A percentile compares a stretch with the other conserved stretches of the same genome.
These are phyloP conservation scores for Blastobotrys elegans DNA, from an alignment of 1,139 yeast species.

Conservation along the genomic window DNA sequence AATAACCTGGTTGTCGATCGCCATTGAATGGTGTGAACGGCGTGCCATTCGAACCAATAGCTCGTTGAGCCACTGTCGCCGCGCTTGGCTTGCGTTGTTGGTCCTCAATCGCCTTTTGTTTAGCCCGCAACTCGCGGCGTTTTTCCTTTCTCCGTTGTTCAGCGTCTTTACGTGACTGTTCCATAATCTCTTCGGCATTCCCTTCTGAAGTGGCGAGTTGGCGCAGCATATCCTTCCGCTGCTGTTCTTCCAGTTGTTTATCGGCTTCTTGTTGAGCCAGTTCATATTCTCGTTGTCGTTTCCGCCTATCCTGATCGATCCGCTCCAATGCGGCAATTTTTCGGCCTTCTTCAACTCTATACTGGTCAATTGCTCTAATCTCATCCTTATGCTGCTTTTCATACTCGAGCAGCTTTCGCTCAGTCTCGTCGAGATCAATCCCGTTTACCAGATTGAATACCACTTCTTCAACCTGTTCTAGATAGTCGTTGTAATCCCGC, in stretches of 20 bases:
- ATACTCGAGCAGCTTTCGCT: constrained; percentile 60
- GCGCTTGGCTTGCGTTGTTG: constrained; percentile 16
- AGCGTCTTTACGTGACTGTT: constrained; percentile 37
- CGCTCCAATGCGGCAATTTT: constrained; percentile 61
- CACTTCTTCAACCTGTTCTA: constrained; percentile 78
- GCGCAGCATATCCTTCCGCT: constrained; percentile 64
- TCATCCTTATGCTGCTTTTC: constrained; percentile 71
- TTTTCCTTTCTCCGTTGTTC: constrained; percentile 16
- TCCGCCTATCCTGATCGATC: constrained; percentile 58
- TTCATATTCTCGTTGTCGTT: constrained; percentile 34
- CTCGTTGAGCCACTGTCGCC: constrained; percentile 10
- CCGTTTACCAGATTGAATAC: constrained; percentile 71
- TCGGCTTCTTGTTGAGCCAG: constrained; percentile 36
- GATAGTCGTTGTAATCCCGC: constrained; percentile 62
- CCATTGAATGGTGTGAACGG: constrained; percentile 97
- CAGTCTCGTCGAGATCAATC: constrained; percentile 68
- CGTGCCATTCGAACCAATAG: constrained; percentile 27
- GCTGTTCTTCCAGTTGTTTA: constrained; percentile 41
- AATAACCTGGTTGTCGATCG: constrained; percentile 59
- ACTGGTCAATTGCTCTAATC: constrained; percentile 65
- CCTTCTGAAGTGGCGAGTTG: constrained; percentile 50
- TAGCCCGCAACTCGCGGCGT: constrained; percentile 26
- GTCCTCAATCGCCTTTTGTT: not conserved
- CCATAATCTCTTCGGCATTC: constrained; percentile 47
- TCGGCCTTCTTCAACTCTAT: constrained; percentile 59